Evolutionary conservation across 495 filamentous ascomycete genomes (phyloP).

Genomic region (Pyrenopolyporus hunteri): DNA sequence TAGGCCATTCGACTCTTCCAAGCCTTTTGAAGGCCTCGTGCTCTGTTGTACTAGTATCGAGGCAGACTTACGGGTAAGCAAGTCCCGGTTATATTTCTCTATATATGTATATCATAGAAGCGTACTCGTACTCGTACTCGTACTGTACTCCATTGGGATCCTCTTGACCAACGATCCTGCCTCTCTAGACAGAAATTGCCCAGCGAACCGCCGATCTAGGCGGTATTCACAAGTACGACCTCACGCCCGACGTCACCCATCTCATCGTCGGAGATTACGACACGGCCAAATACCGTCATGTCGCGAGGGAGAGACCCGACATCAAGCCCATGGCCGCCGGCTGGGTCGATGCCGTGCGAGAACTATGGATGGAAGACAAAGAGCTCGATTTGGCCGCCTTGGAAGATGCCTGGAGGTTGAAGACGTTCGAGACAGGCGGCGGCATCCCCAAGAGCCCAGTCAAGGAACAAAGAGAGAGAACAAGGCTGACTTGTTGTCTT

Average conservation of each 20-base stretch:
- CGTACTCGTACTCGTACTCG: no score
- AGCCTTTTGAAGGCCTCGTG: constrained; percentile 79
- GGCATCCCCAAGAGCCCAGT: constrained; percentile 36
- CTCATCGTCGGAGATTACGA: constrained; percentile 86
- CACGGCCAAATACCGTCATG: constrained; percentile 93
- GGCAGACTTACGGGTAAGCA: constrained; percentile 77
- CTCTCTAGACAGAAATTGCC: constrained; percentile 70
- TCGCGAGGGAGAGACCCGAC: constrained; percentile 86
- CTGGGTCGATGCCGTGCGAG: constrained; percentile 85
- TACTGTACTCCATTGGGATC: constrained; percentile 21
- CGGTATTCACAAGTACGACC: constrained; percentile 81
- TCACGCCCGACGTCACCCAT: constrained; percentile 96
- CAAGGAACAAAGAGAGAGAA: constrained; percentile 35
- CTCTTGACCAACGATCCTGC: constrained; percentile 3
- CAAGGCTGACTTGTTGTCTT: constrained; percentile 75
- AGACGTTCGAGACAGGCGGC: constrained; percentile 50
- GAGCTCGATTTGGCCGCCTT: constrained; percentile 76
- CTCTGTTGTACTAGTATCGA: constrained; percentile 91
- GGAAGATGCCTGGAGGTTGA: constrained; percentile 50
- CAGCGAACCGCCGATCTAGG: constrained; percentile 80
- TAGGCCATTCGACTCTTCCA: constrained; percentile 50
- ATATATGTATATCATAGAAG: background rate
- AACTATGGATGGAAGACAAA: constrained; percentile 79
- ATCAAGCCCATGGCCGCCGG: constrained; percentile 76
- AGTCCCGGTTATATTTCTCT: background rate